Conservation (phyloP, 441 rosid genomes). For the Croton setiger region DNA sequence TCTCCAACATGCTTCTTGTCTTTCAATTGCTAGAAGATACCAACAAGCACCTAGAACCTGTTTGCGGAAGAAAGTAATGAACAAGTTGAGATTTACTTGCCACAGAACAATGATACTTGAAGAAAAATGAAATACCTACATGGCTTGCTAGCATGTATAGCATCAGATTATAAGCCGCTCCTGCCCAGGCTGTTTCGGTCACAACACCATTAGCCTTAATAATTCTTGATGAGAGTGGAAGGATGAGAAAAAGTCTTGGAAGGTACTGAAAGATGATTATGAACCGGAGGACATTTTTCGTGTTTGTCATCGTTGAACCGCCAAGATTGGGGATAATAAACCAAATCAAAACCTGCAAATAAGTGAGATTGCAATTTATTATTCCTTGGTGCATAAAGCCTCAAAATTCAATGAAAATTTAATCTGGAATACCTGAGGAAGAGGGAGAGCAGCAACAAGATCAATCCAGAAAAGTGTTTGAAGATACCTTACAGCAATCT, state of each 20-base stretch:
- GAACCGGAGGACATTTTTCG: conserved; percentile 74
- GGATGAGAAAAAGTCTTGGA: conserved; percentile 58
- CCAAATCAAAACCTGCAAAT: conserved; percentile 73
- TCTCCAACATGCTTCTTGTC: conserved; percentile 87
- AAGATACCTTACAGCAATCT: conserved; percentile 62
- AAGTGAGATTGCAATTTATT: background rate
- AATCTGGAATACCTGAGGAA: conserved; percentile 62
- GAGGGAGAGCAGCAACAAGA: conserved; percentile 73
- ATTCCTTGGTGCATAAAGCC: background rate
- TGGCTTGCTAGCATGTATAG: conserved; percentile 93
- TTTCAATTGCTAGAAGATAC: conserved; percentile 81
- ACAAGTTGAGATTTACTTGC: background rate
- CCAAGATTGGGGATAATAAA: conserved; percentile 58
- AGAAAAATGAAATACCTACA: conserved; percentile 37
- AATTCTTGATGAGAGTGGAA: conserved; percentile 76
- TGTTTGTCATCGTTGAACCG: conserved; percentile 70
- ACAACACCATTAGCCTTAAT: conserved; percentile 74
- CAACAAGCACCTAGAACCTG: conserved; percentile 95
- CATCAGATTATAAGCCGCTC: conserved; percentile 86
- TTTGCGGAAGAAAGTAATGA: conserved; percentile 5
- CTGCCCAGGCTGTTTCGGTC: conserved; percentile 86
- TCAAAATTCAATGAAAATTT: background rate
- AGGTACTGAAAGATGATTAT: conserved; percentile 76
- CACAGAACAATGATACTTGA: background rate
- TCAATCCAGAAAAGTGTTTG: conserved; percentile 65